Conservation (phyloP, 345 rosid species). For the Linum trigynum region DNA sequence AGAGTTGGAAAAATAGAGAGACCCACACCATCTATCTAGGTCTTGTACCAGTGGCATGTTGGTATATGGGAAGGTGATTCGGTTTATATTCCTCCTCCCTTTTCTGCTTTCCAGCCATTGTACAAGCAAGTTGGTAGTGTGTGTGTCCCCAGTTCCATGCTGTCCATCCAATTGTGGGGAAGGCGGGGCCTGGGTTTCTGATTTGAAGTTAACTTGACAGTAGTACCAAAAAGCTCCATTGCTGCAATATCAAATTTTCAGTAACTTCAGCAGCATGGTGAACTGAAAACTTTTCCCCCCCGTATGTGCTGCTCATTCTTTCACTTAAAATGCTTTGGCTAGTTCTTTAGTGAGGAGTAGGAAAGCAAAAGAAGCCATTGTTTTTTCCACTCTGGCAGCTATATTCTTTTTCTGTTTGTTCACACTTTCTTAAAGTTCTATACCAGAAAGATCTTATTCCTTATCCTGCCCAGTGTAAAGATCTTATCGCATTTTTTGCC, state of each 20-base stretch:
- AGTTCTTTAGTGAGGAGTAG: not conserved
- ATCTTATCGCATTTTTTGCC: too few species aligned
- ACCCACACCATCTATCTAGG: not conserved
- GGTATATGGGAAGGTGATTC: slow-evolving; percentile 6
- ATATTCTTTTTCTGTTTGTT: too few species aligned
- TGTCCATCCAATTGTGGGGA: slow-evolving; percentile 21
- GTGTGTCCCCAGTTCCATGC: slow-evolving; percentile 11
- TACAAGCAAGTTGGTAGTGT: slow-evolving; percentile 7
- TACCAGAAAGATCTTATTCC: too few species aligned
- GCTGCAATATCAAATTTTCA: too few species aligned
- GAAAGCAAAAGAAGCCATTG: not conserved
- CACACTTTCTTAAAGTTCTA: too few species aligned
- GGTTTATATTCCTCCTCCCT: slow-evolving; percentile 19
- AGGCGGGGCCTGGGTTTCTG: slow-evolving; percentile 4
- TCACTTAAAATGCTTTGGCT: not conserved
- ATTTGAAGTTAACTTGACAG: slow-evolving; percentile 14
- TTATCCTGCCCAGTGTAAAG: too few species aligned
- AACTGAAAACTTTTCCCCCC: slow-evolving; percentile 6
- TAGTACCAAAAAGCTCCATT: not conserved
- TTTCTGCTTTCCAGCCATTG: slow-evolving; percentile 41
- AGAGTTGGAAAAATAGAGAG: not conserved
- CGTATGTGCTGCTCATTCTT: not conserved
- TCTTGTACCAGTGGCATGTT: slow-evolving; percentile 4
- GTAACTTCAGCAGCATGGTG: slow-evolving; percentile 4
- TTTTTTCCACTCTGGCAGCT: not conserved